Evolutionary conservation across 192 early-diverging fungal species (phyloP), one percentile per base, ranked within the genome.

Genomic region (Coemansia sp.): DNA sequence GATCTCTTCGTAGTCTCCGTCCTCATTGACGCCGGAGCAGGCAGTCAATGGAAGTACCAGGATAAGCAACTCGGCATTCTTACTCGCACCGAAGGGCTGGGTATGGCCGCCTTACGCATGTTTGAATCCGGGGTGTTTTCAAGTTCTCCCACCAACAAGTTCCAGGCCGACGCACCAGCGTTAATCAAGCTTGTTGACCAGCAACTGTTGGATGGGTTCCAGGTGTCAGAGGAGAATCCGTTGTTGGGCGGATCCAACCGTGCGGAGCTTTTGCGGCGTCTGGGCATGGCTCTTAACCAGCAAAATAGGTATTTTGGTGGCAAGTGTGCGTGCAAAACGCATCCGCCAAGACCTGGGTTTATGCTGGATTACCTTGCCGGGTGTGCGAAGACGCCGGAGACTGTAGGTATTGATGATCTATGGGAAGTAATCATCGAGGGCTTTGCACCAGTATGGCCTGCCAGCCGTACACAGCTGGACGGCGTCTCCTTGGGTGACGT

Each of bases 21-120:
- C 5, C 84, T 97, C 8, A 79, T 97, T 3, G 96, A 97, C 68
- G 96, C 96, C 3, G 96, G 96, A 0, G 96, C 96, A 0, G 96
- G 96, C 4, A 85, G 85, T 64, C 40, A 72, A 12, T 97, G 94
- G 94, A 83, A 68, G 32, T 97, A 89, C 73, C 69, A 73, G n/a
- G 87, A 90, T 45, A 40, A 51, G 6, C 70, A 72, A 16, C 55
- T 84, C 2, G 80, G 87, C 1, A 29, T 55, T 1, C 85, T 88
- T 62, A 71, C 78, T 28, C 80, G 96, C 25, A 92, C 92, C 0
- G 96, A 97, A 67, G 96, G 94, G 0, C 69, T 97, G 48, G 96
- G 89, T 0, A 72, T 97, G 55, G 96, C 94, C 0, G 89, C 90
- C 3, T 75, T 92, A 45, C 85, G 91, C 60, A 92, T 92, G 91